These are phyloP conservation scores for Orobanche coerulescens DNA, from an alignment of 257 asterid genomes.

Conservation along the genomic window DNA sequence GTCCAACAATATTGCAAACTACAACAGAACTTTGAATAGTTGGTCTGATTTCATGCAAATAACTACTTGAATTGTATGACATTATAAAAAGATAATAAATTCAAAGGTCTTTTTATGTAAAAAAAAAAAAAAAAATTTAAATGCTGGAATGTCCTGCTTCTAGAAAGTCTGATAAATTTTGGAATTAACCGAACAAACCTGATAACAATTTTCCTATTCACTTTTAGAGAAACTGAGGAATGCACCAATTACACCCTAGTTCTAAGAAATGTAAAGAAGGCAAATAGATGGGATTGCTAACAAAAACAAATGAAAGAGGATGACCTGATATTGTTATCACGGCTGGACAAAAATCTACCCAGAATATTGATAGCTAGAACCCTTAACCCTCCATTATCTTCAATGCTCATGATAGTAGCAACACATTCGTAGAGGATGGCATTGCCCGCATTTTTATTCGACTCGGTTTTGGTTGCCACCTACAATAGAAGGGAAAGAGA, in stretches of 20 bases:
- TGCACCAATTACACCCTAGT: not conserved
- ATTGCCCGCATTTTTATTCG: conserved; percentile 88
- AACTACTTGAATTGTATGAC: no score
- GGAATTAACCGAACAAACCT: not conserved
- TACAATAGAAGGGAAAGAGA: conserved; percentile 26
- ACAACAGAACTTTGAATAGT: not conserved
- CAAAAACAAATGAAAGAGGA: conserved; percentile 19
- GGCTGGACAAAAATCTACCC: conserved; percentile 95
- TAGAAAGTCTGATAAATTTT: no score
- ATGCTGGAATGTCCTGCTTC: no score
- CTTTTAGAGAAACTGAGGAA: conserved; percentile 8
- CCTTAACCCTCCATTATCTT: conserved; percentile 86
- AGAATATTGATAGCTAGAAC: conserved; percentile 83
- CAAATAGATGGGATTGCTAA: conserved; percentile 6
- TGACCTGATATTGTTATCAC: conserved; percentile 91
- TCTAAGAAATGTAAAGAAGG: conserved; percentile 15
- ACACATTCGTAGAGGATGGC: conserved; percentile 92
- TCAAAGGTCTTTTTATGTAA: not conserved
- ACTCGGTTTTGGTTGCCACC: conserved; percentile 95
- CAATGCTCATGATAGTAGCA: conserved; percentile 78
- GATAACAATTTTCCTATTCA: not conserved
- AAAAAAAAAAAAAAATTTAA: not conserved
- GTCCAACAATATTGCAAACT: not conserved
- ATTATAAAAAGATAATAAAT: no score
- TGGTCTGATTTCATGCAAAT: no score